These are phyloP conservation scores for Cryphonectria nitschkei DNA, from an alignment of 2,329 filamentous ascomycete genomes.

Conservation along the genomic window DNA sequence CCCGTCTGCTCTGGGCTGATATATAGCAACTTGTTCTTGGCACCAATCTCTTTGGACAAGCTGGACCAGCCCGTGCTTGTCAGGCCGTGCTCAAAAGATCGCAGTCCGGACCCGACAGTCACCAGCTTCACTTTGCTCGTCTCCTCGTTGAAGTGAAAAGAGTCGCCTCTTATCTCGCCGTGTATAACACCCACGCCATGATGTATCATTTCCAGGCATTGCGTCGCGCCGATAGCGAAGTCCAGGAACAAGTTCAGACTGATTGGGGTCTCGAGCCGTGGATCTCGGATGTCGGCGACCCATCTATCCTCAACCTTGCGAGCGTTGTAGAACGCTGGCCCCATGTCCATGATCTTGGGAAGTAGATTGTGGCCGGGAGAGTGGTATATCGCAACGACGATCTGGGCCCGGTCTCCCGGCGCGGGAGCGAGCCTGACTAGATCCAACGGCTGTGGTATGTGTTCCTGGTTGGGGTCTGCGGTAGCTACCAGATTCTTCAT, in stretches of 20 bases:
- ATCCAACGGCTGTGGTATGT: slow-evolving; percentile 82
- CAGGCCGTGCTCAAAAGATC: slow-evolving; percentile 89
- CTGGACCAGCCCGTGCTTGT: slow-evolving; percentile 84
- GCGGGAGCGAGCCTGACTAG: slow-evolving; percentile 72
- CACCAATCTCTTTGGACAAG: slow-evolving; percentile 80
- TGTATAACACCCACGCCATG: slow-evolving; percentile 86
- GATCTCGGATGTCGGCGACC: slow-evolving; percentile 48
- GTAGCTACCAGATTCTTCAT: slow-evolving; percentile 72
- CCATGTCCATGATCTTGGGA: slow-evolving; percentile 72
- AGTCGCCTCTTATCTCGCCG: slow-evolving; percentile 87
- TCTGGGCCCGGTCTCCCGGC: slow-evolving; percentile 68
- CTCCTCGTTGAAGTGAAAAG: slow-evolving; percentile 82
- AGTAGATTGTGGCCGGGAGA: slow-evolving; percentile 76
- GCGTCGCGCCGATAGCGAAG: slow-evolving; percentile 85
- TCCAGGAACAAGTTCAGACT: slow-evolving; percentile 80
- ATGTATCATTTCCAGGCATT: slow-evolving; percentile 89
- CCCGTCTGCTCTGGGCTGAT: slow-evolving; percentile 96
- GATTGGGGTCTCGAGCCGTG: slow-evolving; percentile 61
- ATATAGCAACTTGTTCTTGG: slow-evolving; percentile 86
- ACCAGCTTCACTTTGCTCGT: slow-evolving; percentile 75
- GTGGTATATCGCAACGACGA: slow-evolving; percentile 82
- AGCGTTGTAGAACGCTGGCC: slow-evolving; percentile 71
- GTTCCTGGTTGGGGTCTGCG: slow-evolving; percentile 72
- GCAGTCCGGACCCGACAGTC: slow-evolving; percentile 83
- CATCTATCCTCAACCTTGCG: slow-evolving; percentile 56